Base-by-base conservation (phyloP, 129 eudicot species). In the Escallonia rubra region DNA sequence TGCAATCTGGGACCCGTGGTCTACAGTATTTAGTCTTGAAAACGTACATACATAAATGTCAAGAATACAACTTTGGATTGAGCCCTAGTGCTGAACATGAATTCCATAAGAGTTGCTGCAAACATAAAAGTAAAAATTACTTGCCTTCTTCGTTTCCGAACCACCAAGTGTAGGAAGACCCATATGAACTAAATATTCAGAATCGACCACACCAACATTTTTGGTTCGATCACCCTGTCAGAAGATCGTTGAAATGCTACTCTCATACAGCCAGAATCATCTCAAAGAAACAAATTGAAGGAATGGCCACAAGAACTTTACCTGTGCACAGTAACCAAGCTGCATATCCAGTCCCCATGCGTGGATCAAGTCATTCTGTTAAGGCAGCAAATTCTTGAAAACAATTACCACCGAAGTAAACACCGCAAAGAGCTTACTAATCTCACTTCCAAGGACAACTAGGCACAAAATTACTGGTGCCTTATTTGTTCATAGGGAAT, bases 271-370 rank as follows among this genome's bases (percentile, higher is more conserved):
- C 15, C 9, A 13, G 47, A 39, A 34, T 8, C 9, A 48, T 43
- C 23, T 46, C 10, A 44, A 14, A 70, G 2, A 56, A 50, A 12
- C 11, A 41, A 43, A 42, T 56, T 11, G 39, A 63, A 60, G 14
- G 41, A 43, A 15, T 38, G 62, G 39, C 13, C 0, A 13, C 47
- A 8, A 8, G 48, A 53, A 64, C 59, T 50, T 64, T 73, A 66
- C 98, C 98, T 92, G 96, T 50, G 98, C 98, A 80, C 98, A 92
- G 72, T 92, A 92, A 41, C 98, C 98, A 57, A 92, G 98, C 70
- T 83, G 80, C 78, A 63, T 82, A 80, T 92, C 98, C 48, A 92
- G 71, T 44, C 98, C 98, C 98, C 98, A 92, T 4, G 87, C 98
- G 78, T 92, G 98, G 74, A 92, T 84, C 84, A 92, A 65, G 76